Conservation (phyloP, 2,329 filamentous ascomycete genomes). For the Tetracladium maxilliforme region DNA sequence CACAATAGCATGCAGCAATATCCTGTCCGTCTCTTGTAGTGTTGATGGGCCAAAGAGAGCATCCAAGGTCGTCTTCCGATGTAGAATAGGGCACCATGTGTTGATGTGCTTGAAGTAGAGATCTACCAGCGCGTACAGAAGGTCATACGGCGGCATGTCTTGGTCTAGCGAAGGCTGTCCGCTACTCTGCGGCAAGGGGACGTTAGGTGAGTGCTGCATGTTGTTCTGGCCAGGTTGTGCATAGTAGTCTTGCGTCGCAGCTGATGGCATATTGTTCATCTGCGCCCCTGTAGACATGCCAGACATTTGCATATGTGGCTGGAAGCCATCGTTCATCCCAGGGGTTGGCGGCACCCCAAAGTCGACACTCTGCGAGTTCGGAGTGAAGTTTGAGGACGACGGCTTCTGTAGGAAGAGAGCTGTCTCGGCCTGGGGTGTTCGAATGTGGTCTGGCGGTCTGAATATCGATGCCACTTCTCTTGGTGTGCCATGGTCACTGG, state of each 20-base stretch:
- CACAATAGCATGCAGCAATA: slow-evolving; percentile 77
- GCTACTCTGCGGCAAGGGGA: slow-evolving; percentile 6
- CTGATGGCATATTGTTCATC: slow-evolving; percentile 19
- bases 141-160: slow-evolving; percentile 60
- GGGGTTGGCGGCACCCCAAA: slow-evolving; percentile 26
- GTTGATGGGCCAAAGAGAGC: slow-evolving; percentile 65
- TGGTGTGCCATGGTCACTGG: slow-evolving; percentile 41
- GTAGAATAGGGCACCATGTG: slow-evolving; percentile 81
- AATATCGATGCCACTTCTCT: slow-evolving; percentile 30
- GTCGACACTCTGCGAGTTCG: slow-evolving; percentile 32
- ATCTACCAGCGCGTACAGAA: slow-evolving; percentile 59
- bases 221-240: slow-evolving; percentile 4
- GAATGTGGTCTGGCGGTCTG: slow-evolving; percentile 30
- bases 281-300: slow-evolving; percentile 23
- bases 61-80: slow-evolving; percentile 69
- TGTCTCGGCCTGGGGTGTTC: slow-evolving; percentile 40
- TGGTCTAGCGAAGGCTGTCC: slow-evolving; percentile 33
- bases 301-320: slow-evolving; percentile 24
- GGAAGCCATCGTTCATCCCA: slow-evolving; percentile 29
- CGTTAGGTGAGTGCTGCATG: slow-evolving; percentile 6
- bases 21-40: slow-evolving; percentile 66
- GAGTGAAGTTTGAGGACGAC: slow-evolving; percentile 27
- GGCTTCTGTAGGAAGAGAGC: slow-evolving; percentile 48
- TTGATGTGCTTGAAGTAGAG: slow-evolving; percentile 71
- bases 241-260: slow-evolving; percentile 20